Base-by-base conservation (phyloP, 2,329 filamentous ascomycete genomes). In the Ceratocystis destructans region DNA sequence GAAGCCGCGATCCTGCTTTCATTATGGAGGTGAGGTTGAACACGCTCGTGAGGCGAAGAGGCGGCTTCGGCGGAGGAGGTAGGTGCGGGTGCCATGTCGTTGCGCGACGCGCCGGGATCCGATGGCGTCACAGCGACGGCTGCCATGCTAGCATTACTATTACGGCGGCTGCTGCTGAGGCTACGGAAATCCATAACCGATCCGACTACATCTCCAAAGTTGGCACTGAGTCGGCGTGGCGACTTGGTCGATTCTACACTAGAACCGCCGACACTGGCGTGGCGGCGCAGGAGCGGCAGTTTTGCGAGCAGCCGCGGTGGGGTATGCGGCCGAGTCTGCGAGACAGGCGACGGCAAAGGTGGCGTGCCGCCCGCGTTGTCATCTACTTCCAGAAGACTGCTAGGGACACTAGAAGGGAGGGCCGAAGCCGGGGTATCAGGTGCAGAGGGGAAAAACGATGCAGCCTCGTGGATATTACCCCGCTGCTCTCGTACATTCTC, bases 151-250 rank as follows among this genome's bases (percentile, higher is more conserved):
- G 37, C 64, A 22, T 48, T 65, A 64, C 62, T 61, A 64, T 68
- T 70, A 69, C 33, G 71, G 46, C 50, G 64, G 66, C 33, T 71
- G 71, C 41, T 46, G 41, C 41, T 45, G 20, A 48, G 41, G 28
- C 44, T 63, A 17, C 53, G 53, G 22, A 57, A 57, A 15, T 63
- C 61, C 20, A 63, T 33, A 6, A 48, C 61, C 7, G 61, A 46
- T 20, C 61, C 45, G 20, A 63, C 61, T 20, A 63, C 41, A 31
- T 45, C 28, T 5, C 48, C 61, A 17, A 63, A 48, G 41, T 63
- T 63, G 61, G 61, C 61, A 25, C 61, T 63, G 12, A 63, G 20
- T 5, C 61, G 61, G 33, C 61, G 61, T 25, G 61, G 61, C 41
- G 61, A 28, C 41, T 48, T 45, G 61, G 41, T 48, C 41, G 25